Conservation (phyloP, 495 filamentous ascomycete species). For the Xylaria telfairii region DNA sequence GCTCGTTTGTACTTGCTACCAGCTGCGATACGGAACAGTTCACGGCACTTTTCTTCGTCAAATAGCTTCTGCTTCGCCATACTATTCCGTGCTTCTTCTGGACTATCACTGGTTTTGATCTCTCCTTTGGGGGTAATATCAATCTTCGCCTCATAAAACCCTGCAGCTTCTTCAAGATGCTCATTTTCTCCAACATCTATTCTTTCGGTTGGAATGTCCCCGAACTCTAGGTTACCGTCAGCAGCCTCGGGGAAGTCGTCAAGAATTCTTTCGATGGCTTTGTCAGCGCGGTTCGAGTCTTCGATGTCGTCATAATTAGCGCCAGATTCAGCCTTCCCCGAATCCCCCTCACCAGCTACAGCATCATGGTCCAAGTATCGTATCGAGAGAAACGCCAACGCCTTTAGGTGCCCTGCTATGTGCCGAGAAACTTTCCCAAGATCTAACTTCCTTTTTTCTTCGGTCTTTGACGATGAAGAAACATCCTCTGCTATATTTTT, state of each 20-base stretch:
- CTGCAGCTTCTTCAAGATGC: neutral
- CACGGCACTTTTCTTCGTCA: neutral
- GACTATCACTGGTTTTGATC: neutral
- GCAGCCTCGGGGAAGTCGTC: neutral
- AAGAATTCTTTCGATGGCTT: neutral
- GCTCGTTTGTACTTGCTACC: constrained; percentile 25
- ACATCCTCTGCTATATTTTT: neutral
- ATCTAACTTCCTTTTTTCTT: neutral
- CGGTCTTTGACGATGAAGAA: neutral
- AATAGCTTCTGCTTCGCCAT: neutral
- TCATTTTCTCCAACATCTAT: neutral
- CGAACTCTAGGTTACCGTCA: neutral
- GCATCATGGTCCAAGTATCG: neutral
- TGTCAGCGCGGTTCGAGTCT: neutral
- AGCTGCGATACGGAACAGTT: neutral
- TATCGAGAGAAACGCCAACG: neutral
- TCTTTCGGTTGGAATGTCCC: neutral
- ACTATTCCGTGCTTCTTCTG: neutral
- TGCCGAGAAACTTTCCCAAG: neutral
- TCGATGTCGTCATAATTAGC: neutral
- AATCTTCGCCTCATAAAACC: neutral
- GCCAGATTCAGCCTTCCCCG: neutral
- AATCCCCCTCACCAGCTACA: neutral
- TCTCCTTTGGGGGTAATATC: neutral
- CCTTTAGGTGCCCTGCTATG: neutral